These are phyloP conservation scores for Canariomyces notabilis DNA, from an alignment of 2,329 filamentous ascomycete species.

Conservation along the genomic window DNA sequence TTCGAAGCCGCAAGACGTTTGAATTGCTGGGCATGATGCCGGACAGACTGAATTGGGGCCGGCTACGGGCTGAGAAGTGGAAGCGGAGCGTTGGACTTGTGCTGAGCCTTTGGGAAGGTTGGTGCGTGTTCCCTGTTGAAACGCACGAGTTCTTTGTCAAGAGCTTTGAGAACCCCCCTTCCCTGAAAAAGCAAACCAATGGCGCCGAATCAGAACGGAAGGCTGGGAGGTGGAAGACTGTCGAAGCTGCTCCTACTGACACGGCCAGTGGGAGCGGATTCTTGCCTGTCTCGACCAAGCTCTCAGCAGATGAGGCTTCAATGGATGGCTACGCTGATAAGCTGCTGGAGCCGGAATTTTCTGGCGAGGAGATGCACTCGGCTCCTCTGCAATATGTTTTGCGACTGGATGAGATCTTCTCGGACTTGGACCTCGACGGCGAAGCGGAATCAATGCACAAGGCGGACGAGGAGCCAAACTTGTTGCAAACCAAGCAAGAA, in stretches of 20 bases:
- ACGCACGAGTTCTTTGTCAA: slow-evolving; percentile 66
- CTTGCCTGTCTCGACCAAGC: slow-evolving; percentile 22
- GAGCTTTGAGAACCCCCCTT: slow-evolving; percentile 66
- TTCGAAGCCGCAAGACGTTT: slow-evolving; percentile 66
- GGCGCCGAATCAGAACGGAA: slow-evolving; percentile 35
- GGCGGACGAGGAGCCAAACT: slow-evolving; percentile 26
- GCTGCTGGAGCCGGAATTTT: slow-evolving; percentile 21
- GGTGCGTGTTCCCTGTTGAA: slow-evolving; percentile 68
- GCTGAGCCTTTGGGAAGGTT: slow-evolving; percentile 65
- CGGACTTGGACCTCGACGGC: slow-evolving; percentile 36
- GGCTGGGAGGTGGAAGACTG: slow-evolving; percentile 45
- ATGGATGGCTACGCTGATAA: slow-evolving; percentile 15
- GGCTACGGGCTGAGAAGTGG: slow-evolving; percentile 79
- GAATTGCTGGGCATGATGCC: slow-evolving; percentile 70
- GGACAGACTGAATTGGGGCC: slow-evolving; percentile 70
- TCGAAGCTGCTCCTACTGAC: slow-evolving; percentile 34
- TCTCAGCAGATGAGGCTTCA: slow-evolving; percentile 5
- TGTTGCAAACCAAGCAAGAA: slow-evolving; percentile 14
- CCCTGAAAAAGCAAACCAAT: slow-evolving; percentile 30
- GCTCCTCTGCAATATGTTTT: slow-evolving; percentile 20
- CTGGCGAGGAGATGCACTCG: slow-evolving; percentile 19
- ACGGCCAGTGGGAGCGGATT: slow-evolving; percentile 13
- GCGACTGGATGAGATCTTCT: slow-evolving; percentile 20
- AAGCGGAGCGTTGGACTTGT: slow-evolving; percentile 68
- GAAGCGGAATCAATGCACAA: slow-evolving; percentile 32